Base-by-base conservation (phyloP, 2,329 filamentous ascomycete genomes). In the Phoma sp. region DNA sequence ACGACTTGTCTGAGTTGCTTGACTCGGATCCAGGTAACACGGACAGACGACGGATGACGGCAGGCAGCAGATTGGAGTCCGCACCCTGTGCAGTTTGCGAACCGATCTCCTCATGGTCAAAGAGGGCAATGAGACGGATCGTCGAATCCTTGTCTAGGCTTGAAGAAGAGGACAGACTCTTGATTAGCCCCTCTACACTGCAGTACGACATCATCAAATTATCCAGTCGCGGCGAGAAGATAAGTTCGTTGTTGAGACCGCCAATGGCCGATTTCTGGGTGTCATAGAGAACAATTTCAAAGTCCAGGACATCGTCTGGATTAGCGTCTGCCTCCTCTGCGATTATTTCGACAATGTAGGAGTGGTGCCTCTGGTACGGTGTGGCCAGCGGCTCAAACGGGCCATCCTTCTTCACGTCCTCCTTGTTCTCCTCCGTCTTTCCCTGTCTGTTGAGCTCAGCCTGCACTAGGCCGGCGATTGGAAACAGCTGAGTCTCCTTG, bases 191-290 rank as follows among this genome's bases (percentile, higher is more conserved):
- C 76, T 89, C 84, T 49, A 95, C 86, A 61, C 90, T 89, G 79
- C 95, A 98, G 80, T 92, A 98, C 8, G 93, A 96, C 90, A 96
- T 96, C 77, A 91, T 90, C 13, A 97, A 82, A 76, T 99, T 99
- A 79, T 99, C 95, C 50, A 99, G 84, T 40, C 95, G 88, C n/a
- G 93, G 87, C 2, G 93, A 96, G 79, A 93, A 97, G 78, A 99
- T 90, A 72, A 99, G 89, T 76, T 99, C 95, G 69, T 97, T 89
- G 73, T 90, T 89, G 62, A 99, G 78, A 32, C 95, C 95, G 55
- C 95, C 95, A 13, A 99, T 84, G 70, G 87, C 90, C 0, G 93
- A 86, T 71, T 93, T 90, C 70, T 99, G 95, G 8, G 92, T 96
- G 74, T 99, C 95, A 77, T 96, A 99, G 37, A 99, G 86, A n/a